Conservation (phyloP, 345 rosid species). For the Eutrema japonicum region DNA sequence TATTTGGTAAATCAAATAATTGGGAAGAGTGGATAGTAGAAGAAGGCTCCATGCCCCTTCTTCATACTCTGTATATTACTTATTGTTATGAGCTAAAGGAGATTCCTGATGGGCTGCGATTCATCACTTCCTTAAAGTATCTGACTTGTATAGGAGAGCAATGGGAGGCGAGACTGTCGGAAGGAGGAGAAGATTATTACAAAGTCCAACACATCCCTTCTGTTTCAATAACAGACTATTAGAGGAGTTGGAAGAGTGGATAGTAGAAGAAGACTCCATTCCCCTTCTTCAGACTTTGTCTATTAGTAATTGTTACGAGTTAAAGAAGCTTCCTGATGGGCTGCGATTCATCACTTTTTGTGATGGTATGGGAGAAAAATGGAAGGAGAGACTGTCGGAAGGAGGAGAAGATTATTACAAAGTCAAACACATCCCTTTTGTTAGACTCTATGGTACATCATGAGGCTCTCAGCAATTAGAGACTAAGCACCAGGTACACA, state of each 20-base stretch:
- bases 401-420: not conserved
- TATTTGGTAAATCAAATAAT: fast-evolving
- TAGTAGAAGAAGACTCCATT: not conserved
- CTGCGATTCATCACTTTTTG: not conserved
- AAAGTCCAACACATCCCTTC: conserved; percentile 49
- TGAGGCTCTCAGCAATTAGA: too few relatives aligned
- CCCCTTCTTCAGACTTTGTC: not conserved
- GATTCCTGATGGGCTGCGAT: conserved; percentile 40
- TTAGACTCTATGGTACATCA: too few relatives aligned
- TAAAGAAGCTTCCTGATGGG: not conserved
- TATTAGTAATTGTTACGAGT: not conserved
- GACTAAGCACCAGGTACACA: too few relatives aligned
- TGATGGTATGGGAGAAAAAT: not conserved
- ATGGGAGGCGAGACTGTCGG: conserved; percentile 31
- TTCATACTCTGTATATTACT: conserved; percentile 38
- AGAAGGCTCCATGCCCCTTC: conserved; percentile 42
- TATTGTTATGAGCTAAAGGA: conserved; percentile 5
- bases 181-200: conserved; percentile 43
- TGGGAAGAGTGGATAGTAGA: conserved; percentile 33
- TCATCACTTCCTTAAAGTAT: conserved; percentile 25
- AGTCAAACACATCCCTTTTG: not conserved
- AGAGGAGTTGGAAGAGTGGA: not conserved
- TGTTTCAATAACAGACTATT: not conserved
- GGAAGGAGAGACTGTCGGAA: not conserved
- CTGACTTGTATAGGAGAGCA: conserved; percentile 28